phyloP scores from a whole-genome alignment of 352 stramenopile species.

The Phytophthora sansomeana region DNA sequence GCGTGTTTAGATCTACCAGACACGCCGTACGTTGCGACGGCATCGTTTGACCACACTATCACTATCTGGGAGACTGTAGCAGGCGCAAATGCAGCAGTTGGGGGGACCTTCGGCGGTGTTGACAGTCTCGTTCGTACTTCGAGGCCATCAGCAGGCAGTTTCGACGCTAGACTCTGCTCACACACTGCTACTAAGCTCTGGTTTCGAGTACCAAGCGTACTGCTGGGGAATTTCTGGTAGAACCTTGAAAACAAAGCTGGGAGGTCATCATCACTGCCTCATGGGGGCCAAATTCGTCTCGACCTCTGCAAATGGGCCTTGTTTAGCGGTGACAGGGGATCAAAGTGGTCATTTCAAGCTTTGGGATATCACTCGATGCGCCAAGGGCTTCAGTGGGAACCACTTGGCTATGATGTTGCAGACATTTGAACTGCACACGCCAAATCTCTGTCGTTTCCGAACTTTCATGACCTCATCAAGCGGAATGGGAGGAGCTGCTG shows the following conservation, averaged over 20 bases:
- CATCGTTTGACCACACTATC: slow-evolving; percentile 83
- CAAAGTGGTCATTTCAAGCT: slow-evolving; percentile 78
- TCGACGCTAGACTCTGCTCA: slow-evolving; percentile 69
- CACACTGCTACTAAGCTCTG: slow-evolving; percentile 68
- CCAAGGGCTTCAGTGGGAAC: slow-evolving; percentile 48
- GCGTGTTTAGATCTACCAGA: slow-evolving; percentile 62
- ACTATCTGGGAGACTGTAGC: slow-evolving; percentile 71
- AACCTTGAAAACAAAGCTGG: slow-evolving; percentile 59
- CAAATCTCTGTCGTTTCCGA: slow-evolving; percentile 54
- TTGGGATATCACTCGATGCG: slow-evolving; percentile 76
- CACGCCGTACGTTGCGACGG: slow-evolving; percentile 71
- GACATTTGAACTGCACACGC: slow-evolving; percentile 56
- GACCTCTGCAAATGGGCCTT: slow-evolving; percentile 20
- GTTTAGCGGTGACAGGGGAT: slow-evolving; percentile 73
- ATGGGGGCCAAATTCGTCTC: slow-evolving; percentile 77
- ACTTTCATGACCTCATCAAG: slow-evolving; percentile 44
- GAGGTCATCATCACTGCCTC: slow-evolving; percentile 73
- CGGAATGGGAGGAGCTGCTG: not conserved
- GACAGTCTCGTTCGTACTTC: slow-evolving; percentile 63
- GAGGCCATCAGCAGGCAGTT: slow-evolving; percentile 70
- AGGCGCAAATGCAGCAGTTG: slow-evolving; percentile 21
- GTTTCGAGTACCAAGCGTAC: slow-evolving; percentile 86
- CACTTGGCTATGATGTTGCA: slow-evolving; percentile 47
- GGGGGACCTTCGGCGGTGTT: slow-evolving; percentile 37
- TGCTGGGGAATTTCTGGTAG: slow-evolving; percentile 73